These are phyloP conservation scores for Mercurialis annua DNA, from an alignment of 345 rosid genomes.

Conservation along the genomic window DNA sequence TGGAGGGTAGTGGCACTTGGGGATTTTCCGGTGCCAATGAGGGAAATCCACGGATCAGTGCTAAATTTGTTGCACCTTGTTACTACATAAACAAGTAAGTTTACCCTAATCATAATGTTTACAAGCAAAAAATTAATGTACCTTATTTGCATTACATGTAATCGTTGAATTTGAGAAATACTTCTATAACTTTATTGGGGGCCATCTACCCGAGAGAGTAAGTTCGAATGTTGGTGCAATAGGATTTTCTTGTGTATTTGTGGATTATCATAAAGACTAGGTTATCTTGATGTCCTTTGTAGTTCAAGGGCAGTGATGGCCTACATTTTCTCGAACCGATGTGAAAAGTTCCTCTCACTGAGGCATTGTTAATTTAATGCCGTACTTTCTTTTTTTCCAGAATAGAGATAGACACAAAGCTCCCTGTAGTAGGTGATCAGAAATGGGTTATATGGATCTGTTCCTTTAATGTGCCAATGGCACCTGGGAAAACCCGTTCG, in stretches of 20 bases:
- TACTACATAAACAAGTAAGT: conserved; percentile 79
- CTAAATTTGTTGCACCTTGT: conserved; percentile 89
- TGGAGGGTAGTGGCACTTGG: conserved; percentile 84
- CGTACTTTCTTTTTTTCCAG: conserved; percentile 32
- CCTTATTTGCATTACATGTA: neutral
- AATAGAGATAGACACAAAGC: conserved; percentile 83
- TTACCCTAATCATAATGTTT: neutral
- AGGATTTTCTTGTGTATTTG: neutral
- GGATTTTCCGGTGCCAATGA: conserved; percentile 88
- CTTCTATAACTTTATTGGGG: neutral
- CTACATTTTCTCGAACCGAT: neutral
- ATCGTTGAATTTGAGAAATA: neutral
- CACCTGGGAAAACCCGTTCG: conserved; percentile 95
- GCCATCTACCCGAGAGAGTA: neutral
- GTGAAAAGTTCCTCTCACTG: neutral
- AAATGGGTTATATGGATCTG: conserved; percentile 97
- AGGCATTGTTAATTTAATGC: neutral
- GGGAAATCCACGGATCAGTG: conserved; percentile 73
- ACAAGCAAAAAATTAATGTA: neutral
- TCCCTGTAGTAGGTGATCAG: conserved; percentile 75
- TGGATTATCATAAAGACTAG: neutral
- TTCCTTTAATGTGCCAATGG: conserved; percentile 94
- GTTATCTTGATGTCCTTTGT: neutral
- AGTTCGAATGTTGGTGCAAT: neutral
- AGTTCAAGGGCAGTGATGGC: neutral